Base-by-base conservation (phyloP, 306 rosid species). In the Psophocarpus tetragonolobus region DNA sequence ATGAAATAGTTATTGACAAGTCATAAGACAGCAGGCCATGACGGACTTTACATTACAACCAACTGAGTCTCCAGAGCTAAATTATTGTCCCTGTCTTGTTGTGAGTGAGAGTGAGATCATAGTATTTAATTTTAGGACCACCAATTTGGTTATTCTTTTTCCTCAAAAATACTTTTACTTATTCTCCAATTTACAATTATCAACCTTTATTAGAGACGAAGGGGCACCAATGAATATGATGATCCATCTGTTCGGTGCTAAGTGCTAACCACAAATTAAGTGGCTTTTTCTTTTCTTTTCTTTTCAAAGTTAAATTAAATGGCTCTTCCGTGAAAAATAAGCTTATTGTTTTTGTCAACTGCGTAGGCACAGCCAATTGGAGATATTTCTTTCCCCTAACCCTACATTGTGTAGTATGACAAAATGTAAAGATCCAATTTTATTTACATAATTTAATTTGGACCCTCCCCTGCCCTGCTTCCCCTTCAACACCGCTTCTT, bases 31-130 rank as follows among this genome's bases (percentile, higher is more conserved):
- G 8, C 11, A 57, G 32, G 33, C 9, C 1, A 35, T 18, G 71
- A 65, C 71, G 82, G 76, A 78, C 20, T 41, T 77, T 56, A 20
- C 76, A 1, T 20, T 78, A 51, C 39, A 57, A 57, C 5, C 71
- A 78, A 6, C 70, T 69, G 42, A 57, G 82, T 69, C 23, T 68
- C 17, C 56, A 32, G 6, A 56, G 75, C 42, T 26, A 18, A 77
- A 17, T 26, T 77, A 12, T 51, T 66, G 74, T 77, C 56, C 53
- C n/a, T n/a, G n/a, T n/a, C n/a, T n/a, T n/a, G n/a, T n/a, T n/a
- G n/a, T n/a, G n/a, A n/a, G n/a, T n/a, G n/a, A n/a, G 54, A 51
- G 45, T 77, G 36, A 65, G 30, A 65, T 3, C 36, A 56, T 63
- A 8, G 41, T 20, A 56, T 53, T 71, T 35, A 17, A 3, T 57